Evolutionary conservation across 176 grass and related monocot genomes (phyloP).

Genomic region (Oropetium thomaeum): DNA sequence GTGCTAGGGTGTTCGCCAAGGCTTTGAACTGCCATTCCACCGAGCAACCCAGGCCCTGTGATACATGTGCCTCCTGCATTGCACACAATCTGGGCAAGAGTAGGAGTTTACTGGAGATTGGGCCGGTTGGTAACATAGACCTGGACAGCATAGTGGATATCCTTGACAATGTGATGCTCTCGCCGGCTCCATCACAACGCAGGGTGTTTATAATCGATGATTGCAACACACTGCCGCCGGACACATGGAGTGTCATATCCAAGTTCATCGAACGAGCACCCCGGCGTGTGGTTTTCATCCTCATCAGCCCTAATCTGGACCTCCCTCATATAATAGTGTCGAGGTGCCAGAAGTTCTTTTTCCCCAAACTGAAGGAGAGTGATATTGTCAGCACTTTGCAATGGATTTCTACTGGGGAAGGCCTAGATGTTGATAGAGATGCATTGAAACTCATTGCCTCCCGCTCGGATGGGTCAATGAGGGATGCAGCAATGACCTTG

Average conservation of each 20-base stretch:
- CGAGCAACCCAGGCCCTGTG: constrained; percentile 79
- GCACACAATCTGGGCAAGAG: constrained; percentile 75
- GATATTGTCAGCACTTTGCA: constrained; percentile 79
- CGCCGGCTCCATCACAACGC: constrained; percentile 37
- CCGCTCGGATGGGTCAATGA: constrained; percentile 85
- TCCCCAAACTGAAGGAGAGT: constrained; percentile 80
- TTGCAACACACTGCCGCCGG: constrained; percentile 56
- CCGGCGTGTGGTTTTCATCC: constrained; percentile 67
- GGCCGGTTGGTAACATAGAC: constrained; percentile 60
- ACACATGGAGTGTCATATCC: constrained; percentile 72
- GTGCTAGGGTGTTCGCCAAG: constrained; percentile 84
- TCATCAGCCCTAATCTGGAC: constrained; percentile 67
- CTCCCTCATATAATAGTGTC: constrained; percentile 89
- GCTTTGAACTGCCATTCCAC: constrained; percentile 82
- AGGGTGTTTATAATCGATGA: constrained; percentile 89
- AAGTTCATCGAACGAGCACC: constrained; percentile 65
- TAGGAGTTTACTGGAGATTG: constrained; percentile 74
- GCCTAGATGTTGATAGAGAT: constrained; percentile 80
- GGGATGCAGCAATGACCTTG: constrained; percentile 94
- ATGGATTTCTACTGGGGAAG: constrained; percentile 93
- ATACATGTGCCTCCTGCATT: constrained; percentile 79
- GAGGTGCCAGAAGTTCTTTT: constrained; percentile 93
- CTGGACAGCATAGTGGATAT: constrained; percentile 66
- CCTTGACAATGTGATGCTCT: constrained; percentile 68
- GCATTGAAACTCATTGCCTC: constrained; percentile 92